Percentiles rank a stretch among this genome's conserved stretches.
Evolutionary conservation across 129 eudicot genomes (phyloP).

Genomic region (Centrapalus pauciflorus): DNA sequence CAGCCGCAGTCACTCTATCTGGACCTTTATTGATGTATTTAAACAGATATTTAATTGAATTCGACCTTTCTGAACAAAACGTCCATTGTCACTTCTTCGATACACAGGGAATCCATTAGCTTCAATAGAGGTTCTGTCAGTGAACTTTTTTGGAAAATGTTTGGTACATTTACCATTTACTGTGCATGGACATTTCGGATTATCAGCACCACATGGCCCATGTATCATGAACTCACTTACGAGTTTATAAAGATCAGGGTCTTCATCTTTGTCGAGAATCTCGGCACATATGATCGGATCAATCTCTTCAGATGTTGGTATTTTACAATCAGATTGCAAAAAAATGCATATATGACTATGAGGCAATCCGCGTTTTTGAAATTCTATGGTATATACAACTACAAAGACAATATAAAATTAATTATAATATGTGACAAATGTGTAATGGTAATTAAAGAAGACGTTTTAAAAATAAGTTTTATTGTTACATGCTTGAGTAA

Average conservation of each 20-base stretch:
- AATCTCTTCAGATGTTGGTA: no score
- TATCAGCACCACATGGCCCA: slow-evolving; percentile 14
- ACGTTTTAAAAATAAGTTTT: no score
- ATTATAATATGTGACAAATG: no score
- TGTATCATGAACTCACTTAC: not conserved
- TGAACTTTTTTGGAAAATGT: slow-evolving; percentile 10
- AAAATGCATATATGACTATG: slow-evolving; percentile 7
- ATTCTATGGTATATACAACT: not conserved
- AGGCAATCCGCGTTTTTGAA: not conserved
- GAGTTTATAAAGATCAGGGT: not conserved
- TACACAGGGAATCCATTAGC: not conserved
- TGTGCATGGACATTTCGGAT: slow-evolving; percentile 15
- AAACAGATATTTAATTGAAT: not conserved
- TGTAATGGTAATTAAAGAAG: no score
- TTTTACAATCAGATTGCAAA: not conserved
- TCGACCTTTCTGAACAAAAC: not conserved
- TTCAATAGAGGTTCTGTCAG: not conserved
- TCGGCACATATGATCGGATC: not conserved
- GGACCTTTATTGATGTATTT: no score
- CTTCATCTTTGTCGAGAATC: not conserved
- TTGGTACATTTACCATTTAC: not conserved
- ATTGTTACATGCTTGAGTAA: no score
- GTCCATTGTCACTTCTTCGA: slow-evolving; percentile 12
- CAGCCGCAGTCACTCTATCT: no score
- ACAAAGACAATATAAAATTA: no score